A percentile compares a stretch with the other conserved stretches of the same genome.
These are phyloP conservation scores for Fereydounia khargensis DNA, from an alignment of 1,284 basidiomycete species.

Conservation along the genomic window DNA sequence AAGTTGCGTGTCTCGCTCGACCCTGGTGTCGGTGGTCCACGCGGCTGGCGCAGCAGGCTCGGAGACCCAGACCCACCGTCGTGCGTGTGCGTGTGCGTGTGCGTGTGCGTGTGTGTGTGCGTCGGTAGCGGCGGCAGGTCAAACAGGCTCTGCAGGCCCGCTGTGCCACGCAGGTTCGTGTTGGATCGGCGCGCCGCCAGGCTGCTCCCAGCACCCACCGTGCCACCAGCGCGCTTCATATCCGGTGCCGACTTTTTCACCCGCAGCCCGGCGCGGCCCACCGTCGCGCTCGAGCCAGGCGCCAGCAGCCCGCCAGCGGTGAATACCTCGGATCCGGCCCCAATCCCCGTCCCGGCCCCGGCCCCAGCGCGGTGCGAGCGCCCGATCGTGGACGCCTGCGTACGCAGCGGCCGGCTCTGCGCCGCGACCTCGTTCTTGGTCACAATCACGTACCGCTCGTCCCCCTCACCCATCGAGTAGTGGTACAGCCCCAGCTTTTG, in stretches of 20 bases:
- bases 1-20: conserved; percentile 31
- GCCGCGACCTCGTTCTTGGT: conserved; percentile 45
- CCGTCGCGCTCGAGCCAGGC: conserved; percentile 34
- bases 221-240: conserved; percentile 37
- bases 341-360: neutral
- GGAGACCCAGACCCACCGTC: too few species aligned
- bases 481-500: conserved; percentile 93
- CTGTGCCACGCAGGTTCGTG: conserved; percentile 38
- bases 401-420: conserved; percentile 27
- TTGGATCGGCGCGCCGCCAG: conserved; percentile 34
- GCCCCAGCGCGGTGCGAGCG: conserved; percentile 19
- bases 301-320: conserved; percentile 19
- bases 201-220: conserved; percentile 8
- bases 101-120: too few species aligned
- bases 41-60: conserved; percentile 37
- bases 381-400: conserved; percentile 45
- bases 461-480: conserved; percentile 87
- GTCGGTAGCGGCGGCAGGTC: conserved; percentile 46
- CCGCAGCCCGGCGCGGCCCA: conserved; percentile 38
- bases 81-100: conserved; percentile 7
- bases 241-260: conserved; percentile 55
- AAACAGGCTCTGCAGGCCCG: conserved; percentile 41
- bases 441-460: conserved; percentile 88
- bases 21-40: conserved; percentile 36
- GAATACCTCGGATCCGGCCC: conserved; percentile 5